phyloP scores from a whole-genome alignment of 2,329 filamentous ascomycete genomes.

The Ampelomyces quisqualis region DNA sequence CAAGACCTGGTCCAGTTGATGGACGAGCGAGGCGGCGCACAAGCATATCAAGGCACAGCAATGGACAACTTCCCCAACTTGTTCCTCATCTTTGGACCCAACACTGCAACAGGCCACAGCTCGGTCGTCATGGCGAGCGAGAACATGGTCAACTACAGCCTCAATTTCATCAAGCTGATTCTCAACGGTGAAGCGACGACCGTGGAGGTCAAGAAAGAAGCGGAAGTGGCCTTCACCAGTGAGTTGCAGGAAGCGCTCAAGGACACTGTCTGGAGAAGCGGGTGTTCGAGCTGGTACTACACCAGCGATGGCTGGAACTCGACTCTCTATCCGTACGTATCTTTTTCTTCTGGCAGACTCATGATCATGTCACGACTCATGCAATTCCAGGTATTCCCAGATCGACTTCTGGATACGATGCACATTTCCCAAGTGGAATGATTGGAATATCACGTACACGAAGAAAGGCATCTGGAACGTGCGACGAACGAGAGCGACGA shows the following conservation, averaged over 20 bases:
- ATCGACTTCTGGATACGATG: conserved; percentile 54
- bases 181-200: conserved; percentile 90
- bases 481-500: conserved; percentile 18
- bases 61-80: conserved; percentile 62
- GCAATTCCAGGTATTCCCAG: conserved; percentile 48
- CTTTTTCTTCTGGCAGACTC: not conserved
- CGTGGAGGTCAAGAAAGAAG: conserved; percentile 85
- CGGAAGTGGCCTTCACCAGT: conserved; percentile 59
- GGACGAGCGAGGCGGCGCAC: conserved; percentile 60
- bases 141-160: conserved; percentile 61
- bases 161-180: conserved; percentile 60
- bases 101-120: conserved; percentile 62
- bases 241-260: conserved; percentile 46
- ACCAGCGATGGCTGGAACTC: conserved; percentile 77
- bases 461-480: conserved; percentile 47
- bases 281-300: conserved; percentile 65
- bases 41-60: conserved; percentile 61
- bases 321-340: conserved; percentile 61
- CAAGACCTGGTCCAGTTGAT: conserved; percentile 58
- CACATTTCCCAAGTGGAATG: conserved; percentile 55
- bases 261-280: conserved; percentile 56
- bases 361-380: conserved; percentile 5
- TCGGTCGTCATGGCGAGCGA: conserved; percentile 62
- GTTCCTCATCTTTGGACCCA: conserved; percentile 64
- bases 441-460: conserved; percentile 57